Evolutionary conservation across 1,284 basidiomycete genomes (phyloP), one percentile per base, ranked within the genome.

Genomic region (Butyriboletus appendiculatus): DNA sequence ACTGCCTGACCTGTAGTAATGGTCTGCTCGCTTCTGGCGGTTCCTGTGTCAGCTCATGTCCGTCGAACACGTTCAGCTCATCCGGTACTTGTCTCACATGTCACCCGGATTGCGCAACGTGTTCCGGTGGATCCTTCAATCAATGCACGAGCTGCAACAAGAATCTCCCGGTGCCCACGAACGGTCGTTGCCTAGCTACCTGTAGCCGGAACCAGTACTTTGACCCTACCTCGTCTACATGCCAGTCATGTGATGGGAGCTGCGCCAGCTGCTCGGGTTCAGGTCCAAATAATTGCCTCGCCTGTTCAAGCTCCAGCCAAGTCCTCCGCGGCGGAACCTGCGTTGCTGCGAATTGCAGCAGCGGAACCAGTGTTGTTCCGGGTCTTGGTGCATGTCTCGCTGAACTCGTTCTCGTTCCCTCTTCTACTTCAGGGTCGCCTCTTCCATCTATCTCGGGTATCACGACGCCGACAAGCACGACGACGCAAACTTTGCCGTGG

Each of bases 101-200:
- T 69, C 91, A 94, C 55, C 82, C 90, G 0, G 92, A 94, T 66
- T 94, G 91, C 63, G 81, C 80, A 7, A 84, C 85, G 6, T 94
- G 92, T 71, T 81, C 85, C 22, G 87, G 87, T 30, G 67, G 78
- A 33, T 77, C 81, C 1, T 90, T 92, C 74, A 85, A 81, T 65
- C 86, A 92, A 66, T 94, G 92, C 71, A 78, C 81, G 4, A 80
- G 82, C 45, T 94, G 91, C 64, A 76, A 82, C 18, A 62, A 85
- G 38, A 70, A 76, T 20, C 81, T 84, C 1, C 91, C 91, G 0
- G 88, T 92, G 32, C 81, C 87, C 43, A 81, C 81, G 34, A 81
- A 79, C 48, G 86, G 87, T 12, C 79, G 88, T 47, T 93, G 91
- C 70, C 77, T 92, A 9, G 79, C 85, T 24, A 90, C 87, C 5